These are phyloP conservation scores for Candida easanensis DNA, from an alignment of 805 yeast species.

Conservation along the genomic window DNA sequence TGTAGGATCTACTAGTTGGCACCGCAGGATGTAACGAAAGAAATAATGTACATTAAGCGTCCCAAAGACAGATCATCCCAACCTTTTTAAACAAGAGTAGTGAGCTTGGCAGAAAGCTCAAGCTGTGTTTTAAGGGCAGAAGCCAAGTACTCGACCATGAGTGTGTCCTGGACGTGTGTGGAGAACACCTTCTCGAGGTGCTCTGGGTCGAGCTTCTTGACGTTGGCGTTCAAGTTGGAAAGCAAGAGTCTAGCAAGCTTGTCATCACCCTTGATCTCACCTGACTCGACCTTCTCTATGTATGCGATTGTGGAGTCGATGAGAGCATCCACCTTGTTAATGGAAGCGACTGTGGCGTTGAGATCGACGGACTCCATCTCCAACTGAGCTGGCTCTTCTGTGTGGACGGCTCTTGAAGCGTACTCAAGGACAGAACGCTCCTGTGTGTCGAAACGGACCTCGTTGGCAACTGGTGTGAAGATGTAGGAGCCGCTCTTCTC, in stretches of 20 bases:
- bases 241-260: slow-evolving; percentile 67
- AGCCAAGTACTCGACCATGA: slow-evolving; percentile 79
- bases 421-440: slow-evolving; percentile 59
- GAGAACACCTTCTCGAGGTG: slow-evolving; percentile 60
- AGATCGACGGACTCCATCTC: slow-evolving; percentile 40
- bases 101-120: slow-evolving; percentile 72
- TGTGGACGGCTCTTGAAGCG: slow-evolving; percentile 38
- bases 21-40: no score
- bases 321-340: slow-evolving; percentile 43
- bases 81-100: slow-evolving; percentile 46
- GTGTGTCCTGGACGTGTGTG: slow-evolving; percentile 73
- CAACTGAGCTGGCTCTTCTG: slow-evolving; percentile 26
- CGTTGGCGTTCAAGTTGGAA: slow-evolving; percentile 51
- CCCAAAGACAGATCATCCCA: background rate
- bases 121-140: slow-evolving; percentile 82
- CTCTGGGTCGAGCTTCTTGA: slow-evolving; percentile 44
- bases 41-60: background rate
- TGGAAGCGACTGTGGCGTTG: slow-evolving; percentile 43
- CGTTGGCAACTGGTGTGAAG: slow-evolving; percentile 74
- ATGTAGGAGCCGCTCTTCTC: slow-evolving; percentile 48
- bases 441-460: slow-evolving; percentile 51
- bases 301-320: slow-evolving; percentile 49
- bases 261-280: slow-evolving; percentile 47
- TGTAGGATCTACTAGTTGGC: no score
- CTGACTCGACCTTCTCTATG: slow-evolving; percentile 40